Evolutionary conservation across 495 filamentous ascomycete species (phyloP).

Genomic region (Hypoxylon cercidicola): DNA sequence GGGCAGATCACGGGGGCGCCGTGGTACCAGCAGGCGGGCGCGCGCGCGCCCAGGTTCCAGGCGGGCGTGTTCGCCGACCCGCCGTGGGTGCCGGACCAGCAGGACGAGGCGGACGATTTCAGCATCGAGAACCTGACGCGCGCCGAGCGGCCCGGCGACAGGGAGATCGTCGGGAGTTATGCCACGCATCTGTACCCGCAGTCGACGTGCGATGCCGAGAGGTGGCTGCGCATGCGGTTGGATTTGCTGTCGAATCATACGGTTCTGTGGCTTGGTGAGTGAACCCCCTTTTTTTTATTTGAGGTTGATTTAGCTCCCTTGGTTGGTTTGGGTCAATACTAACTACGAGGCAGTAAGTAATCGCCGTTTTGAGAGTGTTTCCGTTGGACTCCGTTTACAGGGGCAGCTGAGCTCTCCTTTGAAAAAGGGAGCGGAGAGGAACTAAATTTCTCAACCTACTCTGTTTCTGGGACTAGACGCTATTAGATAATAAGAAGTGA

Average conservation of each 20-base stretch:
- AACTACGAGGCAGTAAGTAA: conserved; percentile 20
- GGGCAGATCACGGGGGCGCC: conserved; percentile 33
- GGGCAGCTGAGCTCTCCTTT: not conserved
- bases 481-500: not conserved
- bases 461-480: not conserved
- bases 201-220: conserved; percentile 42
- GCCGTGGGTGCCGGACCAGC: conserved; percentile 46
- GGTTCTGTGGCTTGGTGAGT: conserved; percentile 38
- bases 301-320: not conserved
- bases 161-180: conserved; percentile 36
- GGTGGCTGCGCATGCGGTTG: conserved; percentile 42
- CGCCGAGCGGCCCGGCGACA: conserved; percentile 68
- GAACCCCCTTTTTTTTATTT: not conserved
- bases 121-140: conserved; percentile 52
- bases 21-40: conserved; percentile 36
- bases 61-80: conserved; percentile 47
- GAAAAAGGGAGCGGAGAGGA: not conserved
- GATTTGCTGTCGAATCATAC: conserved; percentile 43
- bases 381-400: not conserved
- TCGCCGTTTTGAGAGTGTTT: not conserved
- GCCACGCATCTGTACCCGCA: conserved; percentile 47
- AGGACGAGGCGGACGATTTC: conserved; percentile 47
- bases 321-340: conserved; percentile 1
- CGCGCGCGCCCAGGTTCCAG: conserved; percentile 40
- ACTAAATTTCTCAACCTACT: not conserved